Conservation (phyloP, 805 yeast genomes). For the Blastobotrys peoriensis region DNA sequence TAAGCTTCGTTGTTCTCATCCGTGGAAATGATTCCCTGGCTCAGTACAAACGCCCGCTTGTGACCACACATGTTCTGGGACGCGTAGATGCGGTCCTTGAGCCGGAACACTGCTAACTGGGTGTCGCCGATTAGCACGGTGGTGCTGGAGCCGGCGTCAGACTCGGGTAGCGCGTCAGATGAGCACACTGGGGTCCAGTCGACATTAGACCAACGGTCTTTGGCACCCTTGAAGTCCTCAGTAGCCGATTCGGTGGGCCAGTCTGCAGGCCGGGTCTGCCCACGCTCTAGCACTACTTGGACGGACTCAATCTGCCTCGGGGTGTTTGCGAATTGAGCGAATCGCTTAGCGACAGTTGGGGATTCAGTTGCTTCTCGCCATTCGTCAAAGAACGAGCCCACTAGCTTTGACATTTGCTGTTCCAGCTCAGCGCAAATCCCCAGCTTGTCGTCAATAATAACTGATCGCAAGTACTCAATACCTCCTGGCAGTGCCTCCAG, state of each 20-base stretch:
- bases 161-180: constrained; percentile 26
- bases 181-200: constrained; percentile 29
- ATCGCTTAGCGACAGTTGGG: constrained; percentile 21
- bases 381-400: constrained; percentile 33
- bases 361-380: constrained; percentile 30
- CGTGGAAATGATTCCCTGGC: constrained; percentile 32
- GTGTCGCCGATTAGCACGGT: constrained; percentile 33
- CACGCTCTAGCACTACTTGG: no score
- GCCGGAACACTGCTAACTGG: constrained; percentile 33
- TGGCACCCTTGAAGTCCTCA: constrained; percentile 27
- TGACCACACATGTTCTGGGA: constrained; percentile 40
- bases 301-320: no score
- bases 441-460: constrained; percentile 32
- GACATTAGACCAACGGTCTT: constrained; percentile 32
- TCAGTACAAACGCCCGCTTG: constrained; percentile 34
- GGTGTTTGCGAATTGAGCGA: constrained; percentile 33
- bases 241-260: no score
- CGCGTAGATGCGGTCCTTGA: constrained; percentile 31
- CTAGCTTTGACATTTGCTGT: constrained; percentile 31
- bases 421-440: constrained; percentile 33
- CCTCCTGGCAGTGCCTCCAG: constrained; percentile 35
- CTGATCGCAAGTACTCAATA: constrained; percentile 32
- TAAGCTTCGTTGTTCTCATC: constrained; percentile 30
- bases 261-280: no score
- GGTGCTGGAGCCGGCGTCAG: constrained; percentile 31